A percentile compares a stretch with the other conserved stretches of the same genome.
phyloP scores from a whole-genome alignment of 2,329 filamentous ascomycete genomes.

The Neocucurbitaria cava region DNA sequence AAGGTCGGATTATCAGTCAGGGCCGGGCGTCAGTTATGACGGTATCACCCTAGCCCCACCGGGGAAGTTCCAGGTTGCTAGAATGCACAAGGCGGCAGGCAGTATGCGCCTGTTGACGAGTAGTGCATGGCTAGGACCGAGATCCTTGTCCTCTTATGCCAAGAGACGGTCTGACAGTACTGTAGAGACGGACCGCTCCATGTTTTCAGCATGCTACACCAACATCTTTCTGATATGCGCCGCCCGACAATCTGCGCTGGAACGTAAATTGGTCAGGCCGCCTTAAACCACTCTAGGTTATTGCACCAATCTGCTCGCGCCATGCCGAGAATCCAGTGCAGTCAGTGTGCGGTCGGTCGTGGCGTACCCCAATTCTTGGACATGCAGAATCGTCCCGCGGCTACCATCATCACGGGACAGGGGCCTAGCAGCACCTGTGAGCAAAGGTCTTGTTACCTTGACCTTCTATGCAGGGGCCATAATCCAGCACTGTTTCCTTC shows the following conservation, averaged over 20 bases:
- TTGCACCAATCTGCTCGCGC: constrained; percentile 15
- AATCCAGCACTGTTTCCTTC: constrained; percentile 25
- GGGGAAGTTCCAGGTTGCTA: not conserved
- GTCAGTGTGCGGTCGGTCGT: constrained; percentile 11
- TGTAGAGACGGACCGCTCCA: not conserved
- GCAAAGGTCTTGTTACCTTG: too few species aligned
- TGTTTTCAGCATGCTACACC: constrained; percentile 4
- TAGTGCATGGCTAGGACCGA: constrained; percentile 3
- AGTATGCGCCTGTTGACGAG: constrained; percentile 2
- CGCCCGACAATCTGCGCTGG: constrained; percentile 5
- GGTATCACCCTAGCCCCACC: constrained; percentile 13
- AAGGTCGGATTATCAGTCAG: constrained; percentile 19
- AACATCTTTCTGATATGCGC: constrained; percentile 8
- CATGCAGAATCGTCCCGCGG: constrained; percentile 9
- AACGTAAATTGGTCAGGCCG: constrained; percentile 3
- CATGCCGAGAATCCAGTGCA: constrained; percentile 14
- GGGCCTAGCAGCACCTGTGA: constrained; percentile 6
- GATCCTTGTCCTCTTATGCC: not conserved
- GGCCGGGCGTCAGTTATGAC: constrained; percentile 12
- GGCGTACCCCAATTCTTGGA: constrained; percentile 14
- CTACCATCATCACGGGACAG: constrained; percentile 22
- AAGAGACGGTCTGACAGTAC: not conserved
- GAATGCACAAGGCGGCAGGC: constrained; percentile 2
- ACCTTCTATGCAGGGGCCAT: too few species aligned
- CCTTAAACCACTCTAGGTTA: constrained; percentile 11